A percentile compares a stretch with the other conserved stretches of the same genome.
phyloP scores from a whole-genome alignment of 495 filamentous ascomycete genomes.

The Pseudoneurospora amorphoporcata region DNA sequence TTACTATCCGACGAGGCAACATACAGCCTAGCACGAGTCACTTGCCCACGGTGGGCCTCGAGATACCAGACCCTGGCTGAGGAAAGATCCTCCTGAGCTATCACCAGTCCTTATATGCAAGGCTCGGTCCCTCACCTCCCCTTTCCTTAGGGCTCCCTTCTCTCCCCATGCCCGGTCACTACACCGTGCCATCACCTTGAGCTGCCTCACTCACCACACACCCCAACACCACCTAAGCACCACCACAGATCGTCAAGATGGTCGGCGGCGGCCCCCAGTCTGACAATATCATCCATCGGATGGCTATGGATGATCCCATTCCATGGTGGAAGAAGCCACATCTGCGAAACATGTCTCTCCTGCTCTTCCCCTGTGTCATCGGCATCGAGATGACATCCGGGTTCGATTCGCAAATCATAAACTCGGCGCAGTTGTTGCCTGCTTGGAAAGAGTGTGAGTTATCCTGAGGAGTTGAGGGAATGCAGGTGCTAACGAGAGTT shows the following conservation, averaged over 20 bases:
- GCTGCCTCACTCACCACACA: neutral
- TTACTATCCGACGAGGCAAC: neutral
- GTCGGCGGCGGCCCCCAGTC: slow-evolving; percentile 19
- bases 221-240: neutral
- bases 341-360: slow-evolving; percentile 47
- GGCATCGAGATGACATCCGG: slow-evolving; percentile 65
- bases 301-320: slow-evolving; percentile 43
- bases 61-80: neutral
- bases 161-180: neutral
- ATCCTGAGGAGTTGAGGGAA: neutral
- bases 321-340: slow-evolving; percentile 56
- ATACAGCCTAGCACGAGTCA: neutral
- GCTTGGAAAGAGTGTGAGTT: slow-evolving; percentile 48
- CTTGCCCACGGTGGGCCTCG: neutral
- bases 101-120: neutral
- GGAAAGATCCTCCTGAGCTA: neutral
- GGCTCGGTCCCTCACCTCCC: neutral
- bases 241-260: slow-evolving; percentile 29
- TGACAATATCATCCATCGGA: slow-evolving; percentile 42
- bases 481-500: neutral
- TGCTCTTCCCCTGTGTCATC: slow-evolving; percentile 56
- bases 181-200: neutral
- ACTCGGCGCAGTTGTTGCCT: slow-evolving; percentile 50
- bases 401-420: slow-evolving; percentile 64
- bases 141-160: neutral